Evolutionary conservation across 1,284 basidiomycete genomes (phyloP), one percentile per base, ranked within the genome.

Genomic region (Cryptococcus hybrid): DNA sequence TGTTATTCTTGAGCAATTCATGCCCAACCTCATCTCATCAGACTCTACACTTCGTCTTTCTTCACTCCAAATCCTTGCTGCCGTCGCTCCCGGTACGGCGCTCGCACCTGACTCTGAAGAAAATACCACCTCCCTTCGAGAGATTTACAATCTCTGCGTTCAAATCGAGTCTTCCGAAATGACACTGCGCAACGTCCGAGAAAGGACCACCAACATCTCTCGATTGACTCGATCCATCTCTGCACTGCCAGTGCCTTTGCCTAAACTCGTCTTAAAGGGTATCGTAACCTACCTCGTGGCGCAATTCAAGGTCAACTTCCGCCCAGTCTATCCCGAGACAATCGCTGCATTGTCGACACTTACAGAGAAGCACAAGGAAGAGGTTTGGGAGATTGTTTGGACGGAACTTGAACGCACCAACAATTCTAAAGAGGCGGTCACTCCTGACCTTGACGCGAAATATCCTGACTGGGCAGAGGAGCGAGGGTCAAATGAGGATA

Each of bases 301-400:
- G 2, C 92, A 96, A 74, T 80, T 96, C 50, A 96, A 96, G 78
- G 88, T 96, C 64, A 92, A 92, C 73, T 80, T 96, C 48, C 84
- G 90, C 38, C 94, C 94, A 0, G 69, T 95, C 9, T 98, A 92
- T 88, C 83, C 84, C 5, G 88, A 92, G n/a, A 85, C 91, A 1
- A 83, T 86, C 13, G 82, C 83, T 6, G 86, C 88, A 0, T 77
- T 97, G 1, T 82, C 84, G 0, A 77, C 80, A 0, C 9, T 68
- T 4, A 78, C 84, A 0, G 79, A 82, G 38, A 77, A 83, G 18
- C 86, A 86, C 60, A 85, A 84, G 0, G 85, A 90, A 62, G 59
- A 82, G 0, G 84, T 92, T 0, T 96, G 93, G 93, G 58, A 68
- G 1, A 71, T 86, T 6, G 66, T 91, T 6, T 92, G 89, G 69